Base-by-base conservation (phyloP, 2,329 filamentous ascomycete genomes). In the Trichoderma asperellum region DNA sequence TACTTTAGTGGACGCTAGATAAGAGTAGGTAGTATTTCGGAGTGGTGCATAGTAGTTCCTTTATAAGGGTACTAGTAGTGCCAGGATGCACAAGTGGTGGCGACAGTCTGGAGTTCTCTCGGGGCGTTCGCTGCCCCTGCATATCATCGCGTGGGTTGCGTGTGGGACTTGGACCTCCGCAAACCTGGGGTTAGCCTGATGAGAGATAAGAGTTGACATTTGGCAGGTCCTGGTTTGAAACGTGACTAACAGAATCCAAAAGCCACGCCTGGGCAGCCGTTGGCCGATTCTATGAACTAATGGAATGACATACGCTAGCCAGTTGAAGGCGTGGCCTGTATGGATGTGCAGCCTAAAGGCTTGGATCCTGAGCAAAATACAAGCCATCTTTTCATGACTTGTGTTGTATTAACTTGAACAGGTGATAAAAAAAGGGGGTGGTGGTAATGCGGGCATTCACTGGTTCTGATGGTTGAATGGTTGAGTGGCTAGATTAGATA, bases 121-220 rank as follows among this genome's bases (percentile, higher is more conserved):
- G 24, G 47, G 47, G 47, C 47, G 47, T 49, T 49, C 47, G 4
- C 47, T 37, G 60, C 34, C 60, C 60, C 60, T 53, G 43, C 47
- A 37, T 63, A 27, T 29, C 18, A 21, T 40, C 58, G 43, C 29
- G 47, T 55, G 60, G 47, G n/a, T 27, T 52, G 34, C 53, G 32
- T 55, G 47, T 53, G 47, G 60, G 32, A 27, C 52, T 6, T 18
- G 27, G 47, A 8, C 10, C 60, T 55, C 60, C 60, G 60, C 60
- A 63, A 63, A 63, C 60, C 60, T 63, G 60, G 60, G 60, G 60
- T 63, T 63, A 63, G 52, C 60, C 60, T 63, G 60, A 34, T 34
- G 47, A 63, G 47, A 63, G 60, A 63, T 63, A 63, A 63, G 21
- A 18, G 52, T 53, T 53, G 47, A 16, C 32, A 55, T 52, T 52